Base-by-base conservation (phyloP, 1,284 basidiomycete genomes). In the Takashimella koratensis region DNA sequence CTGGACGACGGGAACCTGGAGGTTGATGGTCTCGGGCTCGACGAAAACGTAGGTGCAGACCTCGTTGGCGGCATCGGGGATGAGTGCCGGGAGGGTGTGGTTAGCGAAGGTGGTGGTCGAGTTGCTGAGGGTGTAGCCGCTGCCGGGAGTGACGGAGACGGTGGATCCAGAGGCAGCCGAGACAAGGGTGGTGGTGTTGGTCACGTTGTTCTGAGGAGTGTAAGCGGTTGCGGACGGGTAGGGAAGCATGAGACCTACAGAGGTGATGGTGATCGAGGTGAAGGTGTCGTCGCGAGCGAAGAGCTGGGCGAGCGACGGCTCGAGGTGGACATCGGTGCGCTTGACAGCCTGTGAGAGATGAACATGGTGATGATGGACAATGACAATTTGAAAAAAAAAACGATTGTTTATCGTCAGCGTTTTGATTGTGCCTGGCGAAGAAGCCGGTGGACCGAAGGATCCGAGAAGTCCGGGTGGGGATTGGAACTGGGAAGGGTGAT, bases 51-150 rank as follows among this genome's bases (percentile, higher is more conserved):
- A 36, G 16, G 30, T 36, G 16, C 30, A 36, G 16, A 36, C 16
- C 30, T 36, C 30, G 30, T 36, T 36, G 16, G 30, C 30, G 10
- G 30, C 8, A 16, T 36, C 30, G 16, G 30, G 30, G 36, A 42
- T n/a, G 43, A 30, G 42, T 20, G 21, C 46, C 40, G 13, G 39
- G 54, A 20, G 57, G 44, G 24, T 51, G 48, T 5, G 47, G 53
- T 20, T 43, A 42, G 19, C 45, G 43, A 13, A 45, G 54, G 6
- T 45, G 51, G 47, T 65, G 53, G 12, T 54, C 52, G n/a, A 56
- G 55, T 45, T 66, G 53, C 27, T 55, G 53, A 42, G 53, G 57
- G 22, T 61, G 30, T 36, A 36, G 30, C 30, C 16, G 30, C 30
- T 36, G 30, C 30, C 30, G 8, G 30, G 30, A 16, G 10, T 36